These are phyloP conservation scores for Ascocoryne sarcoides DNA, from an alignment of 2,329 filamentous ascomycete species.

Conservation along the genomic window DNA sequence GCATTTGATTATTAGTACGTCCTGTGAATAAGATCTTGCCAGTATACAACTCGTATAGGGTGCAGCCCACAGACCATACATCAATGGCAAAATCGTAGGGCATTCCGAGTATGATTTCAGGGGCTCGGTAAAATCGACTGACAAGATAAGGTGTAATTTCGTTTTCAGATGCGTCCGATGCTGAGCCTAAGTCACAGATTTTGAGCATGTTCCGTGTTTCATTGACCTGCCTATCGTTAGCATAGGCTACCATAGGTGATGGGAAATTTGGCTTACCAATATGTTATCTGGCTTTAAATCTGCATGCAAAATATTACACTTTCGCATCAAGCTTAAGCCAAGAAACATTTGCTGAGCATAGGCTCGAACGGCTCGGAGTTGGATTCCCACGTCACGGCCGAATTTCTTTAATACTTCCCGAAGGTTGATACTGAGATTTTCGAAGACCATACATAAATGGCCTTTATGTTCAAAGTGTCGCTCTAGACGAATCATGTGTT, in stretches of 20 bases:
- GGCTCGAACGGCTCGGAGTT: slow-evolving; percentile 73
- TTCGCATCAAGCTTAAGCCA: slow-evolving; percentile 77
- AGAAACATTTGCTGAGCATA: slow-evolving; percentile 95
- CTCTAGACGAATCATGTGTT: slow-evolving; percentile 83
- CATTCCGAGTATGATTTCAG: slow-evolving; percentile 96
- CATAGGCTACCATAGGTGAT: neutral
- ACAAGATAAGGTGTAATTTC: slow-evolving; percentile 93
- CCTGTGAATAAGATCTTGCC: slow-evolving; percentile 96
- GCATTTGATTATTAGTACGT: slow-evolving; percentile 96
- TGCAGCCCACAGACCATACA: slow-evolving; percentile 97
- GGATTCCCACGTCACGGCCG: slow-evolving; percentile 88
- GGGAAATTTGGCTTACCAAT: slow-evolving; percentile 35
- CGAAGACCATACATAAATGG: slow-evolving; percentile 94
- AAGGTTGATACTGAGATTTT: slow-evolving; percentile 87
- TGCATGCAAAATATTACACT: slow-evolving; percentile 88
- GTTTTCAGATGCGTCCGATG: slow-evolving; percentile 81
- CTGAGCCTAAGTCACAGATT: slow-evolving; percentile 94
- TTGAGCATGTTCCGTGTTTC: slow-evolving; percentile 79
- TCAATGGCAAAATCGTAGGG: slow-evolving; percentile 91
- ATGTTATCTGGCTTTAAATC: slow-evolving; percentile 98
- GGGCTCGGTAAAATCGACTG: slow-evolving; percentile 93
- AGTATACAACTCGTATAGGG: slow-evolving; percentile 92
- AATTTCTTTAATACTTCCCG: slow-evolving; percentile 94
- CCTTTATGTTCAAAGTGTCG: slow-evolving; percentile 88
- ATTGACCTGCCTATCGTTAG: slow-evolving; percentile 47